These are phyloP conservation scores for Candida multigemmis DNA, from an alignment of 805 yeast species.

Conservation along the genomic window DNA sequence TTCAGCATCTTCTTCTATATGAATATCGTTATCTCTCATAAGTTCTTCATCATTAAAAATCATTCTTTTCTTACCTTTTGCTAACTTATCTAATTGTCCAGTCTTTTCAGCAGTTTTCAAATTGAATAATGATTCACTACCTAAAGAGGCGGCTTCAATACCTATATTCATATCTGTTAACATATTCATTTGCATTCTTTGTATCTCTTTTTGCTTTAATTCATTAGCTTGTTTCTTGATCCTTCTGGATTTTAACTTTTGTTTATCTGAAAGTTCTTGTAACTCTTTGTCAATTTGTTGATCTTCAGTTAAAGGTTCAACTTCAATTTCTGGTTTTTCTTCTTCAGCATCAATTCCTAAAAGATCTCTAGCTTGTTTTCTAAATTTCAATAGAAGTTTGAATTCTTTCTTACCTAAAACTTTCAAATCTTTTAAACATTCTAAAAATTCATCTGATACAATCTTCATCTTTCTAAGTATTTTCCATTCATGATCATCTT, in stretches of 20 bases:
- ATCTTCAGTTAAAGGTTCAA: slow-evolving; percentile 73
- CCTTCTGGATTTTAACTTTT: slow-evolving; percentile 60
- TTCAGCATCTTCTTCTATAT: slow-evolving; percentile 26
- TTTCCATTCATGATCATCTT: slow-evolving; percentile 55
- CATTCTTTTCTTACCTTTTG: slow-evolving; percentile 66
- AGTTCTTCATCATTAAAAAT: slow-evolving; percentile 50
- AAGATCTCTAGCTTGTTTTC: slow-evolving; percentile 73
- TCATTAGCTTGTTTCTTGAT: slow-evolving; percentile 81
- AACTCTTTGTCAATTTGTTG: slow-evolving; percentile 84
- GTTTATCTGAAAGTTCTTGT: slow-evolving; percentile 61
- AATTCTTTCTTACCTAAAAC: slow-evolving; percentile 94
- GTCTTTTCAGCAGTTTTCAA: slow-evolving; percentile 81
- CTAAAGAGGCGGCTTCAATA: slow-evolving; percentile 79
- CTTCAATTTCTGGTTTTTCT: slow-evolving; percentile 49
- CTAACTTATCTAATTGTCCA: slow-evolving; percentile 66
- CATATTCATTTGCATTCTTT: slow-evolving; percentile 94
- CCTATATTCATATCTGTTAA: slow-evolving; percentile 88
- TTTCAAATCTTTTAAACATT: slow-evolving; percentile 83
- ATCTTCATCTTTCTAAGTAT: slow-evolving; percentile 61
- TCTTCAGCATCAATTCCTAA: slow-evolving; percentile 59
- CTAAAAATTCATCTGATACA: slow-evolving; percentile 70
- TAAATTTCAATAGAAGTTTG: slow-evolving; percentile 75
- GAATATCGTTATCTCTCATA: slow-evolving; percentile 47
- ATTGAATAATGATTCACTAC: slow-evolving; percentile 73
- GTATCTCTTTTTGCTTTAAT: slow-evolving; percentile 74